Base-by-base conservation (phyloP, 805 yeast genomes). In the Cyberlindnera sargentensis region DNA sequence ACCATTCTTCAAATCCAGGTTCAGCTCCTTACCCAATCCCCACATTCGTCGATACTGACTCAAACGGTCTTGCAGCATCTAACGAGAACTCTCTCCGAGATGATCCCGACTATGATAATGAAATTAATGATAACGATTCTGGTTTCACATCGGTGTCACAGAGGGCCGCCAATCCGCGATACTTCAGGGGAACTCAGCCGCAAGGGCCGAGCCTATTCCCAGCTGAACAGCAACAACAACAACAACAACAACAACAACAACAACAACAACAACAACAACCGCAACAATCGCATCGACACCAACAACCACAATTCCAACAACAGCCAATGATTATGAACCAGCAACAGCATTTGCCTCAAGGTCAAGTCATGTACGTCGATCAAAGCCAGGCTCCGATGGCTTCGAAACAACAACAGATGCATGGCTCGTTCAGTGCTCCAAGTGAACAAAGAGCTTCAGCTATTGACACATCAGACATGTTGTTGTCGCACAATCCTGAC, bases 81-180 rank as follows among this genome's bases (percentile, higher is more conserved):
- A 37, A 37, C 34, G n/a, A 30, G 5, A 30, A 37, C 15, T 30
- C 40, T 8, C 5, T 30, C 8, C 25, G 15, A 37, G 40, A 37
- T 23, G 40, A 37, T 23, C 20, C 26, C 15, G 58, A 53, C 23
- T 46, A 47, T 36, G 55, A 51, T 7, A 46, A 47, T 29, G 41
- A 50, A 6, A 46, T 55, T 20, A 56, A 51, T 9, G 63, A 58
- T 37, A 56, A 57, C 24, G 62, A 70, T 38, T 83, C 91, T 1
- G 82, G 81, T 55, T 82, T 84, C 61, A 84, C 93, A 2, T 80
- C 88, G 41, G 85, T 84, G 2, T 82, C 90, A 6, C 91, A 84
- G 62, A 69, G 91, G 58, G 89, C 81, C 27, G 71, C 78, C 11
- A 84, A 84, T 54, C 85, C 84, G 15, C 63, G 67, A 27, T 79